phyloP scores from a whole-genome alignment of 441 rosid species.

The Macaranga tanarius region DNA sequence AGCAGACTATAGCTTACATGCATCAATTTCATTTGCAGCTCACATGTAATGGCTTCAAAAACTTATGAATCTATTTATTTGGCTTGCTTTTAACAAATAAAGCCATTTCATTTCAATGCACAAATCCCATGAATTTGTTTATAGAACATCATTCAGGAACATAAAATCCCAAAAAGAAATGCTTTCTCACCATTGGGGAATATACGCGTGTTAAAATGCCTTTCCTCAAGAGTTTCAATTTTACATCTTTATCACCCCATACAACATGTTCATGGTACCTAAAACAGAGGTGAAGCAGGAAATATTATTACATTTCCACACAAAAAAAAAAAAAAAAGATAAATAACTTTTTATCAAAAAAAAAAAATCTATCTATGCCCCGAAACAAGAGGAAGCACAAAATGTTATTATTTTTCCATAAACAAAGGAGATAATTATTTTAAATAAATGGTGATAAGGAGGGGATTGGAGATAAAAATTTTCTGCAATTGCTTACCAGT shows the following conservation, averaged over 20 bases:
- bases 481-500: constrained; percentile 44
- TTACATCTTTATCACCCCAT: constrained; percentile 67
- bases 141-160: not conserved
- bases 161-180: not conserved
- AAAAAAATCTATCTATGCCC: not conserved
- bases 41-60: not conserved
- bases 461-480: not conserved
- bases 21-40: not conserved
- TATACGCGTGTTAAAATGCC: constrained; percentile 77
- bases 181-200: constrained; percentile 70
- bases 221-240: constrained; percentile 66
- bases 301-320: not conserved
- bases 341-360: not conserved
- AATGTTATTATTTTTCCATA: not conserved
- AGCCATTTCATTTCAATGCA: not conserved
- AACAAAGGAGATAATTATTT: too few species aligned
- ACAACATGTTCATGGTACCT: constrained; percentile 85
- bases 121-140: not conserved
- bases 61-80: not conserved
- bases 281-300: not conserved
- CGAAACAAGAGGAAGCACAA: too few species aligned
- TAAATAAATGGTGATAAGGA: not conserved
- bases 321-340: not conserved
- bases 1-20: not conserved
- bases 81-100: not conserved